phyloP scores from a whole-genome alignment of 768 basidiomycete genomes.

The Kwoniella mangroviensis region DNA sequence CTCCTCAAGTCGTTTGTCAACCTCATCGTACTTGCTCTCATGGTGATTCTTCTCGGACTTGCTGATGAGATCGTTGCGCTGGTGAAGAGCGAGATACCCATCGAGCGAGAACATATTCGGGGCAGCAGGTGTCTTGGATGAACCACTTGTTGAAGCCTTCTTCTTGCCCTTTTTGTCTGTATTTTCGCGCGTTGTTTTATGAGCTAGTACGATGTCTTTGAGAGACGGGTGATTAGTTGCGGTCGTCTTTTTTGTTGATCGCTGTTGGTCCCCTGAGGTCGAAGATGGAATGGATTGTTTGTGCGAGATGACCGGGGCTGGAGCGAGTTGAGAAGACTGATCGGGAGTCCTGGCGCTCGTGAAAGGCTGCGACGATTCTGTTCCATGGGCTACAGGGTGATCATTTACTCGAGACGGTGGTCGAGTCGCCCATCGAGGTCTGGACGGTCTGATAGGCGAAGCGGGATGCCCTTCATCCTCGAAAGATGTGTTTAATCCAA shows the following conservation, averaged over 20 bases:
- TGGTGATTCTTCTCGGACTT: neutral
- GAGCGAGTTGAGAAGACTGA: too few relatives aligned
- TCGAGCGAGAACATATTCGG: neutral
- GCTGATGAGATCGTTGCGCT: constrained; percentile 3
- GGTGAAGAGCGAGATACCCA: neutral
- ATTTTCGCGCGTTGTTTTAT: neutral
- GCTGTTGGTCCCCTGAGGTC: too few relatives aligned
- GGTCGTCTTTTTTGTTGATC: neutral
- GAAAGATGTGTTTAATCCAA: too few relatives aligned
- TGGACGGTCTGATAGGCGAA: too few relatives aligned
- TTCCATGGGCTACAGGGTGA: too few relatives aligned
- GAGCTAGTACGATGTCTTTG: neutral
- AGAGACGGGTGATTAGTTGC: neutral
- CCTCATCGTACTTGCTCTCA: neutral
- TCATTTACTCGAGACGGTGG: too few relatives aligned
- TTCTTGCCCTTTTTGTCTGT: neutral
- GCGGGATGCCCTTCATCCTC: too few relatives aligned
- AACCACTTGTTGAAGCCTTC: neutral
- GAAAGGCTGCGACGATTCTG: too few relatives aligned
- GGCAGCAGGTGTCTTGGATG: neutral
- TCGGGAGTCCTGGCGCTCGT: too few relatives aligned
- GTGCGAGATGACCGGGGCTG: too few relatives aligned
- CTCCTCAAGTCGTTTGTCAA: neutral
- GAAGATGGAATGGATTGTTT: too few relatives aligned
- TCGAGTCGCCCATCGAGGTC: too few relatives aligned